These are phyloP conservation scores for Eucalyptus leucophloia DNA, from an alignment of 345 rosid genomes.

Conservation along the genomic window DNA sequence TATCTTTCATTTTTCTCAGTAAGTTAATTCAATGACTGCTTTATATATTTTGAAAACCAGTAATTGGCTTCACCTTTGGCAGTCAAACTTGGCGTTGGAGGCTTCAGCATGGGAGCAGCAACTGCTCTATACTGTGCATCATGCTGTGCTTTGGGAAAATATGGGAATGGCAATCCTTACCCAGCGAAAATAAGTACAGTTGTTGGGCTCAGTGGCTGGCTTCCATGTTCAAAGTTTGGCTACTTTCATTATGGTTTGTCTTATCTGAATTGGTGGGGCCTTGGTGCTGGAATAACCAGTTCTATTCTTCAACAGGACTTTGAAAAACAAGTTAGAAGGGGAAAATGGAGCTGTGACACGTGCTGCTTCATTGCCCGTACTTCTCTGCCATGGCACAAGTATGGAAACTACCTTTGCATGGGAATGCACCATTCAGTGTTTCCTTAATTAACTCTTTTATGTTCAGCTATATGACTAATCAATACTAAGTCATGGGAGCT, in stretches of 20 bases:
- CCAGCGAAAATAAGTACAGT: constrained; percentile 66
- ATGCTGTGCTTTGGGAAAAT: constrained; percentile 61
- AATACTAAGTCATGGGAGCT: background rate
- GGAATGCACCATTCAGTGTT: background rate
- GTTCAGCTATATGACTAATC: background rate
- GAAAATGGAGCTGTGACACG: constrained; percentile 43
- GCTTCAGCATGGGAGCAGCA: constrained; percentile 99
- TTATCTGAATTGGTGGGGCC: background rate
- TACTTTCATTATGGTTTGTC: background rate
- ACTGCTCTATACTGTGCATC: constrained; percentile 77
- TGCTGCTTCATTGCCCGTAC: constrained; percentile 69
- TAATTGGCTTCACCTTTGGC: constrained; percentile 2
- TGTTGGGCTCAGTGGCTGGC: constrained; percentile 98
- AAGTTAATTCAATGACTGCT: background rate
- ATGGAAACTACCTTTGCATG: background rate
- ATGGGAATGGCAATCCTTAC: constrained; percentile 59
- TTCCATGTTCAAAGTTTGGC: constrained; percentile 82
- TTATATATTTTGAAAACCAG: background rate
- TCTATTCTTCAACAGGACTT: constrained; percentile 29
- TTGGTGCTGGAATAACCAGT: background rate
- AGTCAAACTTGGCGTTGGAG: constrained; percentile 96
- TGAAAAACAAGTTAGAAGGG: constrained; percentile 41
- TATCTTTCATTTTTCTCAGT: background rate
- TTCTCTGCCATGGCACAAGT: constrained; percentile 90
- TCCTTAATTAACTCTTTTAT: background rate